Evolutionary conservation across 2,329 filamentous ascomycete species (phyloP).

Genomic region (Bertia moriformis): DNA sequence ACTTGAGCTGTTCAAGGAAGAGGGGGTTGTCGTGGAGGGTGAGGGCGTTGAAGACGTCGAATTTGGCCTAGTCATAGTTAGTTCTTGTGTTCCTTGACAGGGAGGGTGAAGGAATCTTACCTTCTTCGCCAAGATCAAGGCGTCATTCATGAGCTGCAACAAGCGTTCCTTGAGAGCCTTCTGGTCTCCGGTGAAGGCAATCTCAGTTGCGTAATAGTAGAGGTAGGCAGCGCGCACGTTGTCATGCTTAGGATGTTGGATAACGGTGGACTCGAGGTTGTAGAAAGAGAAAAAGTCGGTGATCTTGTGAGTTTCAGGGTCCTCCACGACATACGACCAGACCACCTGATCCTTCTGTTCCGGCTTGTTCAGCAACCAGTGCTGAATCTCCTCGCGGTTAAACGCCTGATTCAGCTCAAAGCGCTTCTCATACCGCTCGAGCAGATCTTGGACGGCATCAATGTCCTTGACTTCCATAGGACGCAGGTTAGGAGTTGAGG

Average conservation of each 20-base stretch:
- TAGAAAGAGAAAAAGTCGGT: conserved; percentile 98
- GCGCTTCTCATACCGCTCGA: conserved; percentile 63
- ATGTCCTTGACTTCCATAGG: conserved; percentile 69
- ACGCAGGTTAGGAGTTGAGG: conserved; percentile 61
- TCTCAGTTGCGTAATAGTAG: conserved; percentile 88
- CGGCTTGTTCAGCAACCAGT: conserved; percentile 68
- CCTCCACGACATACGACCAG: conserved; percentile 85
- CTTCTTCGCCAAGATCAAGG: conserved; percentile 74
- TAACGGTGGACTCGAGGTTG: conserved; percentile 81
- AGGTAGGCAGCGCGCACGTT: conserved; percentile 82
- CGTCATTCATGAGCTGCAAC: conserved; percentile 68
- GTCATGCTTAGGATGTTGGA: conserved; percentile 53
- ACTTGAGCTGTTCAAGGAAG: conserved; percentile 52
- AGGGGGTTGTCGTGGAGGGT: conserved; percentile 55
- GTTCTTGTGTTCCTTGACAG: no score
- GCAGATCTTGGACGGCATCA: conserved; percentile 57
- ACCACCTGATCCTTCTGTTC: conserved; percentile 64
- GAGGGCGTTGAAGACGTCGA: conserved; percentile 58
- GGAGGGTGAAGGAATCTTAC: no score
- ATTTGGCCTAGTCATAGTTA: conserved; percentile 25
- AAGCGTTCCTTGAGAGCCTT: conserved; percentile 61
- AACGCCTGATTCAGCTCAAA: conserved; percentile 80
- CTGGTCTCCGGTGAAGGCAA: conserved; percentile 47
- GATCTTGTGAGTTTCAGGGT: conserved; percentile 58
- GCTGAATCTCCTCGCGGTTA: conserved; percentile 63